phyloP scores from a whole-genome alignment of 73 alveolate genomes.

The Paramecium caudatum region DNA sequence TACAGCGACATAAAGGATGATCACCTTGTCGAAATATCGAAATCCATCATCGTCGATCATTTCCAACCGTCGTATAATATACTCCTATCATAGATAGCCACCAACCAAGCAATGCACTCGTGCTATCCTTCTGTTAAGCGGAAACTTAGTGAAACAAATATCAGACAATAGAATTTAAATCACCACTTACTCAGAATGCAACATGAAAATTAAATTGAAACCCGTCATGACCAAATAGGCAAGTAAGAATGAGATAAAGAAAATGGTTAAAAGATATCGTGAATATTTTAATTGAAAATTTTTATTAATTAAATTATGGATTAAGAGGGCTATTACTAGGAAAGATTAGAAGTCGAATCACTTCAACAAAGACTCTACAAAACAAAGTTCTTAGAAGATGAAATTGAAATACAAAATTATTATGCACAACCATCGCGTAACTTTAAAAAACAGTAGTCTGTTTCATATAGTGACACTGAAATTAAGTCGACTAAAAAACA shows the following conservation, averaged over 20 bases:
- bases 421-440: background rate
- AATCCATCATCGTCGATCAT: slow-evolving; percentile 1
- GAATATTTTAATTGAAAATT: slow-evolving; percentile 56
- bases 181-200: slow-evolving; percentile 53
- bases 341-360: slow-evolving; percentile 58
- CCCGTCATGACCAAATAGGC: slow-evolving; percentile 68
- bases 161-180: background rate
- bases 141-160: slow-evolving; percentile 1
- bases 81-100: background rate
- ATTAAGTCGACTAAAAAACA: background rate
- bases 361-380: background rate
- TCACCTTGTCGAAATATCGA: slow-evolving; percentile 7
- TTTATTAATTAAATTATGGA: slow-evolving; percentile 43
- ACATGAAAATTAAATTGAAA: slow-evolving; percentile 57
- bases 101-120: background rate
- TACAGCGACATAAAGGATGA: background rate
- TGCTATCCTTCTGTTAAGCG: slow-evolving; percentile 27
- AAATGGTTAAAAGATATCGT: slow-evolving; percentile 64
- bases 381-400: slow-evolving; percentile 45
- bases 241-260: slow-evolving; percentile 59
- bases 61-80: slow-evolving; percentile 15
- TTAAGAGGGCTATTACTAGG: slow-evolving; percentile 40
- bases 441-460: background rate
- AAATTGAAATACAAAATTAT: slow-evolving; percentile 16
- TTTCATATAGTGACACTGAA: slow-evolving; percentile 34